A percentile compares a stretch with the other conserved stretches of the same genome.
phyloP scores from a whole-genome alignment of 164 flowering plant species.

The Nymphaea thermarum region DNA sequence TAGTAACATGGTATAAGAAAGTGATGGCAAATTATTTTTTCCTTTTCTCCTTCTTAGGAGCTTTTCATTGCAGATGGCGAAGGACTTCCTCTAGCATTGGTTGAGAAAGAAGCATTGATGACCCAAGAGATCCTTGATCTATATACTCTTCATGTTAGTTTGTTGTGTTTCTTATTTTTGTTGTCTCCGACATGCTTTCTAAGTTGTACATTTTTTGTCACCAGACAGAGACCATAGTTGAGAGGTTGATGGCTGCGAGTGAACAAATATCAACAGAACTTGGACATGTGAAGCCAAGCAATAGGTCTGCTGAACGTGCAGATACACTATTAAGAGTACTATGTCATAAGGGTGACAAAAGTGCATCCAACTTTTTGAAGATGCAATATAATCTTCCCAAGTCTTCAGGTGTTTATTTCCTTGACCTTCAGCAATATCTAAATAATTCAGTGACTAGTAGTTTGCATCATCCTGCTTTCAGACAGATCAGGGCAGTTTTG shows the following conservation, averaged over 20 bases:
- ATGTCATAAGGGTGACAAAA: conserved; percentile 77
- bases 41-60: conserved; percentile 31
- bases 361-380: conserved; percentile 68
- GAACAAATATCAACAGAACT: conserved; percentile 33
- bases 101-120: conserved; percentile 53
- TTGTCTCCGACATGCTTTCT: background rate
- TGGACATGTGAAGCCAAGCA: conserved; percentile 18
- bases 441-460: background rate
- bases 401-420: conserved; percentile 48
- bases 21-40: background rate
- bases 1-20: background rate
- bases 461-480: background rate
- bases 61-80: conserved; percentile 85
- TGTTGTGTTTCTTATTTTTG: background rate
- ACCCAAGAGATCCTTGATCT: conserved; percentile 41
- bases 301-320: conserved; percentile 33
- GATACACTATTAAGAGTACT: conserved; percentile 56
- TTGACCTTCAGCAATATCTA: background rate
- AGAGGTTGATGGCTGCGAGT: conserved; percentile 66
- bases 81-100: conserved; percentile 71
- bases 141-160: conserved; percentile 49
- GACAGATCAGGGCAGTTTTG: background rate
- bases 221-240: conserved; percentile 58
- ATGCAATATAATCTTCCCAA: conserved; percentile 62
- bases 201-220: background rate